Evolutionary conservation across 805 yeast species (phyloP), one percentile per base, ranked within the genome.

Genomic region (Naumovozyma castellii): DNA sequence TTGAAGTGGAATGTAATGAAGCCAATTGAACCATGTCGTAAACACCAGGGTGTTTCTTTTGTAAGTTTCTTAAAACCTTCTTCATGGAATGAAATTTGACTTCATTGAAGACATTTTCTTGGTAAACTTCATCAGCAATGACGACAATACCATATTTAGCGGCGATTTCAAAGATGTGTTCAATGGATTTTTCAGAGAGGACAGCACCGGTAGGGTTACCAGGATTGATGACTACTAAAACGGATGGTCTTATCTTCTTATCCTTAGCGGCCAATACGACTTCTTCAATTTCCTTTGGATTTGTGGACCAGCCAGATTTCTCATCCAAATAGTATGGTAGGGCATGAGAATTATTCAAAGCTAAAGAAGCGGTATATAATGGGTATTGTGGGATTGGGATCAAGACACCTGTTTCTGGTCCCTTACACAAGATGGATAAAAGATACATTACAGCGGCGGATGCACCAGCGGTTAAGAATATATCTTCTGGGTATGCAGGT

Each of bases 321-420:
- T 92, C 99, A 46, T 86, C 79, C 50, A 92, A 68, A 55, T 75
- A 85, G 65, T 92, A 92, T 14, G 95, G 94, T 36, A 92, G 70
- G 9, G 94, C 83, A 20, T 80, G 75, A 16, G 95, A 77, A 52
- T 83, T 76, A 56, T 83, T 83, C 54, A 94, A 69, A 2, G 96
- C 81, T 51, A 92, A 71, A 3, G 95, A 72, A n/a, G 98, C 98
- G 3, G 97, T 86, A 66, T 92, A 92, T 44, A 92, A 72, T 3
- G 99, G 99, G 59, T 92, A 92, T 66, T 92, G 98, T 12, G 99
- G 99, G 50, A 92, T 90, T 25, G 99, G 99, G 48, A 92, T 87
- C 63, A 94, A 56, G 68, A 84, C 73, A 36, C 94, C 94, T 2
- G 92, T 72, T 42, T 75, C 63, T 32, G 72, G 73, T 31, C 86